Base-by-base conservation (phyloP, 2,329 filamentous ascomycete species). In the Acephala macrosclerotiorum region DNA sequence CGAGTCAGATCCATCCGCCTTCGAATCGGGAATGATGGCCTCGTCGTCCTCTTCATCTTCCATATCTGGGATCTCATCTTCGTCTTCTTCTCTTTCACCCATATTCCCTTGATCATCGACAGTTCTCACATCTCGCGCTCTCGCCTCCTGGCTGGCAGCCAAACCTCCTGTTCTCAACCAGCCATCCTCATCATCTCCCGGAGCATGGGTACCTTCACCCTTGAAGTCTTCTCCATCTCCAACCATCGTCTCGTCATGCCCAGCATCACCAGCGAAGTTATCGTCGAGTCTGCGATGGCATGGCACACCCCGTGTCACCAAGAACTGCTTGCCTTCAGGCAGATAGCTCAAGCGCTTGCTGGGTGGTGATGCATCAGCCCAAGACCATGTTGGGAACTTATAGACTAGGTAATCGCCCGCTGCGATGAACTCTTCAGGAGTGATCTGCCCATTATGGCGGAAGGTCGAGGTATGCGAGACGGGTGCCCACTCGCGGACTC, bases 361-460 rank as follows among this genome's bases (percentile, higher is more conserved):
- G 1, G 90, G 87, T n/a, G 89, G 88, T 63, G 95, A 92, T 71
- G 95, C 94, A 74, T 96, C 93, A 71, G 91, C 89, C 96, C 96
- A 99, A 58, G 93, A 91, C 96, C 96, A 99, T 65, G 95, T 97
- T 9, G 95, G 96, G 81, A 99, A 99, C 83, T 97, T 98, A 89
- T 96, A 97, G 76, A 97, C 94, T 42, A 99, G 89, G 79, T 98
- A 99, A 82, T 99, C 96, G 74, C 96, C 96, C 3, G 96, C 96
- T 3, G 92, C 91, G 59, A 97, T 85, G 79, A 99, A 99, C 84
- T 99, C 96, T 76, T 97, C 95, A 20, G 95, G 95, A 0, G 95
- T 98, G 80, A 99, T 96, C 82, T 98, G 92, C 71, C 96, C 96
- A 4, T 94, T 97, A 74, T 88, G 87, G 74, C 95, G 92, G 81